A percentile compares a stretch with the other conserved stretches of the same genome.
phyloP scores from a whole-genome alignment of 2,329 filamentous ascomycete species.

The Triangularia verruculosa region DNA sequence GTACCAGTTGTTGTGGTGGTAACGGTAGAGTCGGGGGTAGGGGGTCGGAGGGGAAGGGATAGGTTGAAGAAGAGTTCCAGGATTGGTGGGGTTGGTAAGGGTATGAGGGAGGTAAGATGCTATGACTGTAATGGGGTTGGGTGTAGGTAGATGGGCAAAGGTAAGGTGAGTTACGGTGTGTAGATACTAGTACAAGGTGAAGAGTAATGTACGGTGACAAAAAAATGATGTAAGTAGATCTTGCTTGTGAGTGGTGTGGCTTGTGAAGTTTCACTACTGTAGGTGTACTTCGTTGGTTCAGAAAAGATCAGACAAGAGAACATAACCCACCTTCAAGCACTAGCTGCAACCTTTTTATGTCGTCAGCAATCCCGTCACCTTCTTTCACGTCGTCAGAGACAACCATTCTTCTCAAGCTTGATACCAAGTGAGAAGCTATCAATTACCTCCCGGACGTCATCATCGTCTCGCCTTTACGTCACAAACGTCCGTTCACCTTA shows the following conservation, averaged over 20 bases:
- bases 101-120: neutral
- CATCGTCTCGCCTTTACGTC: neutral
- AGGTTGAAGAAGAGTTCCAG: conserved; percentile 19
- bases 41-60: neutral
- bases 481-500: neutral
- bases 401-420: neutral
- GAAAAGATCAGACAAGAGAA: neutral
- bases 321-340: neutral
- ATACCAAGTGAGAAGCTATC: neutral
- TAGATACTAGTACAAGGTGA: neutral
- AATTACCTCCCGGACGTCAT: neutral
- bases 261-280: too few species aligned
- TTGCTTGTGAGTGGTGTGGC: neutral
- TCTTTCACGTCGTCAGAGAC: neutral
- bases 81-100: neutral
- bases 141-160: neutral
- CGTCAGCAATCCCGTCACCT: neutral
- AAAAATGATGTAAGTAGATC: neutral
- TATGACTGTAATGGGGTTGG: neutral
- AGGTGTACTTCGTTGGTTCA: too few species aligned
- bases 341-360: neutral
- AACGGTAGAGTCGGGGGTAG: neutral
- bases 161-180: neutral
- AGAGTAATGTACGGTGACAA: neutral
- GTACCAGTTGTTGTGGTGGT: neutral